Conservation (phyloP, 179 eudicot species). For the Vitellaria paradoxa region DNA sequence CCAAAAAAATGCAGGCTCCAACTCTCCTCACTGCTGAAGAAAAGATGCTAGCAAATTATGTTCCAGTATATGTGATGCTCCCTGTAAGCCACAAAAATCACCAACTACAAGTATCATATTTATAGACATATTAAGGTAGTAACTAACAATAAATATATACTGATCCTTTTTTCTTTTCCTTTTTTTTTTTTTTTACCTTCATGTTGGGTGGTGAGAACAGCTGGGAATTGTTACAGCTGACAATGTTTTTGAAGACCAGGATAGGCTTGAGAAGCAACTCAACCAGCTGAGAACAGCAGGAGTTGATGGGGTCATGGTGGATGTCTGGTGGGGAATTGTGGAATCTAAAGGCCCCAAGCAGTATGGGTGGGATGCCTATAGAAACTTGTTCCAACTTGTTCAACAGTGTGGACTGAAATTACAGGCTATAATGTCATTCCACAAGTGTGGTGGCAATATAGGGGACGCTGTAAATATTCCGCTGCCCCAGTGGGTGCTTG, state of each 20-base stretch:
- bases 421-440: conserved; percentile 88
- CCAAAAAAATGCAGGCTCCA: conserved; percentile 38
- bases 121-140: background rate
- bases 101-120: background rate
- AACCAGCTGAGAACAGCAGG: conserved; percentile 52
- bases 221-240: conserved; percentile 48
- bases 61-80: conserved; percentile 84
- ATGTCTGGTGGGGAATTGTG: conserved; percentile 96
- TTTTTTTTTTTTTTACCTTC: no score
- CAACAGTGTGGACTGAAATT: conserved; percentile 52
- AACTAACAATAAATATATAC: background rate
- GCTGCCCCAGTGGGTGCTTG: conserved; percentile 69
- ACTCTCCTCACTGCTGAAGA: conserved; percentile 24
- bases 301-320: conserved; percentile 87
- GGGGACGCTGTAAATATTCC: conserved; percentile 76
- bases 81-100: conserved; percentile 45
- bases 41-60: conserved; percentile 62
- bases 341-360: conserved; percentile 72
- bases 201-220: conserved; percentile 26
- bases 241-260: conserved; percentile 47
- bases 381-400: conserved; percentile 49
- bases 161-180: background rate
- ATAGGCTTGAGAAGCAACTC: conserved; percentile 43
- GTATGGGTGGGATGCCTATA: conserved; percentile 76
- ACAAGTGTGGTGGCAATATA: conserved; percentile 83